A percentile compares a stretch with the other conserved stretches of the same genome.
These are phyloP conservation scores for Herpetomonas tarakana DNA, from an alignment of 208 protist species.

Conservation along the genomic window DNA sequence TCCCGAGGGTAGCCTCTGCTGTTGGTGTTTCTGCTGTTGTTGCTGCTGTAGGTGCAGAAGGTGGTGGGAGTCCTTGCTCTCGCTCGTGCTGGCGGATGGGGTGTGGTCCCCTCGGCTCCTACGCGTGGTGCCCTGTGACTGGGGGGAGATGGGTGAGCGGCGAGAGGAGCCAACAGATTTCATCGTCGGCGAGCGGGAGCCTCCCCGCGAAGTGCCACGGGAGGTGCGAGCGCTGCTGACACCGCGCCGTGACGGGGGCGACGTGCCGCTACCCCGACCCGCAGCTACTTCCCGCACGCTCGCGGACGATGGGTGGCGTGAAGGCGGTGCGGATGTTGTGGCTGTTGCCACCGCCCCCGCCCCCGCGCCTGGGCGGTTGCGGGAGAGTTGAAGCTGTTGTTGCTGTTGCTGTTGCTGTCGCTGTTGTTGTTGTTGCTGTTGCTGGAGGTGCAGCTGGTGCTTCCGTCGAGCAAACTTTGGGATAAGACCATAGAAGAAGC, in stretches of 20 bases:
- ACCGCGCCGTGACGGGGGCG: too few relatives aligned
- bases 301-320: background rate
- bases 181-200: background rate
- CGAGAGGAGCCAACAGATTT: background rate
- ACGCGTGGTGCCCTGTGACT: too few relatives aligned
- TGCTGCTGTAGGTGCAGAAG: too few relatives aligned
- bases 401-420: background rate
- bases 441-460: background rate
- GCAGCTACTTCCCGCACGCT: background rate
- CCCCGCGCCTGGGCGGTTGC: background rate
- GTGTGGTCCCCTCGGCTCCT: too few relatives aligned
- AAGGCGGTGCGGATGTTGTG: too few relatives aligned
- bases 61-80: too few relatives aligned
- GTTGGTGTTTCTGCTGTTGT: too few relatives aligned
- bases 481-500: slow-evolving; percentile 57
- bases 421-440: background rate
- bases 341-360: too few relatives aligned
- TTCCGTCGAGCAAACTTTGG: slow-evolving; percentile 37
- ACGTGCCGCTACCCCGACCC: background rate
- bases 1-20: too few relatives aligned
- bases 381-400: background rate
- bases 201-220: background rate
- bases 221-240: background rate
- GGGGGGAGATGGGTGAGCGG: background rate
- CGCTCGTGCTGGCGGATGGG: too few relatives aligned